These are phyloP conservation scores for Annulohypoxylon maeteangense DNA, from an alignment of 495 filamentous ascomycete genomes.

Conservation along the genomic window DNA sequence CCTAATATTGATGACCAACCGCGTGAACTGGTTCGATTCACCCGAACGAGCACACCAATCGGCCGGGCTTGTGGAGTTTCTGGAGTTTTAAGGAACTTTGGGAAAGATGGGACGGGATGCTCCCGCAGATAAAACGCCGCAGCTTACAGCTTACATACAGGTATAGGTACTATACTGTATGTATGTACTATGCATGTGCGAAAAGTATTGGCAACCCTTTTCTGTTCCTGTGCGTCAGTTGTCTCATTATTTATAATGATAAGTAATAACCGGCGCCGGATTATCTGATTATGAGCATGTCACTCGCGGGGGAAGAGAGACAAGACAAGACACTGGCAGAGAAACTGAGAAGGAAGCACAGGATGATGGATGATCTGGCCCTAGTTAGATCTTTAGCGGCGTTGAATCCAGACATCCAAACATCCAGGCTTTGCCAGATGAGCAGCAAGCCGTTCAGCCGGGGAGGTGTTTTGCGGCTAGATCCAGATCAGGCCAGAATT, in stretches of 20 bases:
- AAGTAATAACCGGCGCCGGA: background rate
- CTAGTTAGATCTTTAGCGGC: constrained; percentile 6
- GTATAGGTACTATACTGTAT: too few relatives aligned
- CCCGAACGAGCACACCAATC: constrained; percentile 20
- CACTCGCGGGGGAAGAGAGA: background rate
- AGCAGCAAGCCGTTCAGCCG: constrained; percentile 3
- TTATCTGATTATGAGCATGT: background rate
- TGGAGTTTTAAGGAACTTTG: background rate
- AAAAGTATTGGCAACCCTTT: background rate
- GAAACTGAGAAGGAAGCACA: background rate
- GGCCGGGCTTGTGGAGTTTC: background rate
- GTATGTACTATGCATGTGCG: background rate
- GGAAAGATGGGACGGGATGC: background rate
- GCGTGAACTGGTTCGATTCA: constrained; percentile 3
- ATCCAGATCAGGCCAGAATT: constrained; percentile 16
- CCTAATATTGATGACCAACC: constrained; percentile 19
- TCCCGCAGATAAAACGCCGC: constrained; percentile 5
- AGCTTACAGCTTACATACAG: background rate
- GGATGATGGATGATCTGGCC: constrained; percentile 5
- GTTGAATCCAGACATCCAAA: background rate
- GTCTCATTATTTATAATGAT: background rate
- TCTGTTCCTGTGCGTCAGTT: background rate
- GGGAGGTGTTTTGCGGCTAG: constrained; percentile 9
- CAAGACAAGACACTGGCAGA: too few relatives aligned
- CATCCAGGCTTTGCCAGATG: background rate